Conservation (phyloP, 1,284 basidiomycete species). For the Singerocomus rubriflavus region DNA sequence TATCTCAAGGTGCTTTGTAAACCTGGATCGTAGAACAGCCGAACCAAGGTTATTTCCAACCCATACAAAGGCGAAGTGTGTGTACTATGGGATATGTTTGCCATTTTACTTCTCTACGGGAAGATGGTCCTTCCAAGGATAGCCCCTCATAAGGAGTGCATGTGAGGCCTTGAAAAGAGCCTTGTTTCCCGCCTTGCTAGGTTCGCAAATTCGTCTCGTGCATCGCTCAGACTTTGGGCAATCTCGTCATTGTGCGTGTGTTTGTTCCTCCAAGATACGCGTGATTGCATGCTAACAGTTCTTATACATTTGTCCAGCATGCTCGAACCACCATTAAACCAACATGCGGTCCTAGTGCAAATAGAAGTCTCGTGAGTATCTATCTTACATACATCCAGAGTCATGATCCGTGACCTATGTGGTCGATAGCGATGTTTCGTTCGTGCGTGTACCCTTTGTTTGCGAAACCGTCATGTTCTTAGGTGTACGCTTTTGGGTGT, state of each 20-base stretch:
- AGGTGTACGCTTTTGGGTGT: neutral
- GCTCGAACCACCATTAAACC: neutral
- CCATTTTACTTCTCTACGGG: no score
- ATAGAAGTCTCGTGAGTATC: slow-evolving; percentile 4
- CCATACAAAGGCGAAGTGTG: neutral
- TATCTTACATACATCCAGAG: neutral
- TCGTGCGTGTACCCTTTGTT: neutral
- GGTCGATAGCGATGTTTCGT: neutral
- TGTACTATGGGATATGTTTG: neutral
- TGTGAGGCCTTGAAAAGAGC: neutral
- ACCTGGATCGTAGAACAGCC: neutral
- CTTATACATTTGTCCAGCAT: neutral
- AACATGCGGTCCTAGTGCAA: slow-evolving; percentile 1
- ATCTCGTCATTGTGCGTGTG: slow-evolving; percentile 1
- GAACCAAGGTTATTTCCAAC: neutral
- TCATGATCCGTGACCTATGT: neutral
- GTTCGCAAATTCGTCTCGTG: neutral
- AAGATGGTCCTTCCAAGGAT: neutral
- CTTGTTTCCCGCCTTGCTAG: neutral
- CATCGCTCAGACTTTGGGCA: neutral
- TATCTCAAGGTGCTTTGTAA: neutral
- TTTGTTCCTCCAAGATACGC: neutral
- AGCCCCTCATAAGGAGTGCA: neutral
- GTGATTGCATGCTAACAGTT: neutral
- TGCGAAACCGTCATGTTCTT: neutral